Conservation (phyloP, 1,284 basidiomycete species). For the Sporisorium scitamineum region DNA sequence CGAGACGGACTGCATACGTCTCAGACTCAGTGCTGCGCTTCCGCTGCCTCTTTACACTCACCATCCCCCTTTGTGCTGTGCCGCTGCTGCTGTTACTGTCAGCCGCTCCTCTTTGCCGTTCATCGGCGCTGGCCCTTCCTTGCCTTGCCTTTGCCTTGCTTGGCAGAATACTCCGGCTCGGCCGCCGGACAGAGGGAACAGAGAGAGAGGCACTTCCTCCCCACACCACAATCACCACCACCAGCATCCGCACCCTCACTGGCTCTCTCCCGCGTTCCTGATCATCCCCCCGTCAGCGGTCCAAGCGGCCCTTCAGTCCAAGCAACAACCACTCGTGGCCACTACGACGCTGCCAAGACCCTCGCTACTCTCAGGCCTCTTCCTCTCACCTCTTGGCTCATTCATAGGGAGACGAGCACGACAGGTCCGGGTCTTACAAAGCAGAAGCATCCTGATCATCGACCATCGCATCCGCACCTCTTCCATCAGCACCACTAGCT, state of each 20-base stretch:
- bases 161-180: not conserved
- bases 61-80: not conserved
- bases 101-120: constrained; percentile 1
- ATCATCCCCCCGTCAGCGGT: not conserved
- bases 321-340: constrained; percentile 5
- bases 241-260: not conserved
- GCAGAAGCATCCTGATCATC: not conserved
- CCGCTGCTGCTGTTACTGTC: not conserved
- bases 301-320: not conserved
- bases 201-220: not conserved
- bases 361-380: constrained; percentile 17
- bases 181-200: constrained; percentile 10
- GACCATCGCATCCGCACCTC: not conserved
- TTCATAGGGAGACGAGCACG: not conserved
- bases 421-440: not conserved
- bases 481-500: not conserved
- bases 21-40: not conserved
- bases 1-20: not conserved
- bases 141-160: constrained; percentile 10
- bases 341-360: constrained; percentile 1
- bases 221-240: not conserved
- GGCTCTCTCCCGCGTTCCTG: constrained; percentile 6
- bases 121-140: constrained; percentile 5
- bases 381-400: not conserved
- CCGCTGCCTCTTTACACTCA: not conserved